These are phyloP conservation scores for Tympanopsis confertula DNA, from an alignment of 2,329 filamentous ascomycete species.

Conservation along the genomic window DNA sequence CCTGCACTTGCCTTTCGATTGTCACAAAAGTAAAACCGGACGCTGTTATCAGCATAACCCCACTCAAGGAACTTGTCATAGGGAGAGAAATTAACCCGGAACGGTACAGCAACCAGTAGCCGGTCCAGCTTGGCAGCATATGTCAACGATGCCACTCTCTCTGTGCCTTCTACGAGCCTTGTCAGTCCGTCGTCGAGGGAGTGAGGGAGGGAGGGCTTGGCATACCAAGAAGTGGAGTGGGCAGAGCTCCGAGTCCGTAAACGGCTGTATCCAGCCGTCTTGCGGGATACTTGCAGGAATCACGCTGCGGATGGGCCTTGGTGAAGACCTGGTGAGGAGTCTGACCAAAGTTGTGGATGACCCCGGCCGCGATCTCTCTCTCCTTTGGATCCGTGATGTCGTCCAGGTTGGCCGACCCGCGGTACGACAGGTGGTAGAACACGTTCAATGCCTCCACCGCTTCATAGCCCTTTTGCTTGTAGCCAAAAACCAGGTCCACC, in stretches of 20 bases:
- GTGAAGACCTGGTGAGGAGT: constrained; percentile 91
- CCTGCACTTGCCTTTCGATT: constrained; percentile 53
- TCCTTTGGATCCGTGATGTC: constrained; percentile 81
- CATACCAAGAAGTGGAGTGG: constrained; percentile 63
- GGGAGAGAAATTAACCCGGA: constrained; percentile 78
- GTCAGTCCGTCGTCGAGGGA: constrained; percentile 4
- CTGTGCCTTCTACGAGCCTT: constrained; percentile 45
- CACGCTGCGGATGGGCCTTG: constrained; percentile 64
- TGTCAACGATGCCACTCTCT: constrained; percentile 67
- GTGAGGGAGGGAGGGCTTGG: neutral
- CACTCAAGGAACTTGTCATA: constrained; percentile 92
- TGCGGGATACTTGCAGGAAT: constrained; percentile 51
- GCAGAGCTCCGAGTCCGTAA: constrained; percentile 64
- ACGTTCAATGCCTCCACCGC: constrained; percentile 88
- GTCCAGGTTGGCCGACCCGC: constrained; percentile 84
- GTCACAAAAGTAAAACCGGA: constrained; percentile 82
- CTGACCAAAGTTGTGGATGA: constrained; percentile 97
- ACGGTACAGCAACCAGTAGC: constrained; percentile 70
- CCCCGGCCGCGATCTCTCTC: constrained; percentile 76
- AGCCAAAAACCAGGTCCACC: constrained; percentile 93
- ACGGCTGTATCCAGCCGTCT: constrained; percentile 68
- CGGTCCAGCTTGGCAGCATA: constrained; percentile 73
- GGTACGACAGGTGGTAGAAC: constrained; percentile 90
- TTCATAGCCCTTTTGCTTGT: constrained; percentile 84
- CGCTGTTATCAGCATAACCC: constrained; percentile 86